Evolutionary conservation across 345 rosid genomes (phyloP), one percentile per base, ranked within the genome.

Genomic region (Viola odorata): DNA sequence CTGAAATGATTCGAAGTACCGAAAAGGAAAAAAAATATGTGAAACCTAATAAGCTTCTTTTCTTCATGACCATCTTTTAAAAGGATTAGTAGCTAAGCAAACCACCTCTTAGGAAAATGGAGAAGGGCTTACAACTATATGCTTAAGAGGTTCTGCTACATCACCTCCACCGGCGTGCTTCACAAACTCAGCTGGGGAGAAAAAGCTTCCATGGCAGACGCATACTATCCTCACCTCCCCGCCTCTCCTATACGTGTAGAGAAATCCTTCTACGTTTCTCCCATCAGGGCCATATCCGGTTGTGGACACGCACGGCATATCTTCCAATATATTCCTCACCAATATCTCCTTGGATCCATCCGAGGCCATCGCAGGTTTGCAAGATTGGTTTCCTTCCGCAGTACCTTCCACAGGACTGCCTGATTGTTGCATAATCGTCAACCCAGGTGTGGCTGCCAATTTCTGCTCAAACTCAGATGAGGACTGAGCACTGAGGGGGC

Each of bases 401-500:
- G 53, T 52, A 57, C 42, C 60, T 13, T 55, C 64, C 0, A 50
- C 45, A 12, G 44, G 45, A 37, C 58, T 57, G 4, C 45, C 58
- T 23, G 76, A 38, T 68, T 45, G 64, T 45, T 58, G 67, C 1
- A 50, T 14, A 5, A 12, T 11, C 50, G 23, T 6, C 14, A 54
- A 37, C 17, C 74, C 64, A n/a, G 67, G 40, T 32, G 36, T 38
- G 7, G 32, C 58, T 12, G 12, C 15, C 37, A 37, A 38, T 66
- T 65, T 74, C 50, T 64, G 76, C 50, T 72, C 78, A 42, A 58
- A 41, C 50, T 80, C 79, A 0, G 64, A 52, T 14, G 15, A 40
- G 39, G 82, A 72, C 23, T 79, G 80, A 5, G 57, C 64, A 42
- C 67, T 73, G 7, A 81, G 54, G 36, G 87, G 85, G 61, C 88